phyloP scores from a whole-genome alignment of 176 grass and related monocot species.

The Oryza australiensis region DNA sequence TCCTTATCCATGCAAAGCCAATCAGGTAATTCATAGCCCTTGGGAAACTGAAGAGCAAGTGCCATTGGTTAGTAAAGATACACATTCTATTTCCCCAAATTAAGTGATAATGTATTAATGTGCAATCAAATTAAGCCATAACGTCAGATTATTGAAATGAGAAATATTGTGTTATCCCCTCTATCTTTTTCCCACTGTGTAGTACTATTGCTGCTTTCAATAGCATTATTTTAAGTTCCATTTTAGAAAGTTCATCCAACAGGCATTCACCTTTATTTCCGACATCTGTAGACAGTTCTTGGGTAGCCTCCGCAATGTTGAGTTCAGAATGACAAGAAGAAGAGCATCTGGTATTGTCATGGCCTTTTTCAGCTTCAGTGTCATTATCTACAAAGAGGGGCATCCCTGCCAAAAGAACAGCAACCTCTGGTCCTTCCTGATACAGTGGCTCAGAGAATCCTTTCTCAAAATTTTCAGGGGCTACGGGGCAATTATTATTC shows the following conservation, averaged over 20 bases:
- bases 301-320: conserved; percentile 4
- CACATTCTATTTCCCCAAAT: neutral
- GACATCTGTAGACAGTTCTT: neutral
- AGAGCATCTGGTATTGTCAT: neutral
- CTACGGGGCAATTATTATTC: neutral
- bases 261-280: conserved; percentile 15
- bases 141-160: neutral
- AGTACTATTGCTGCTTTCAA: neutral
- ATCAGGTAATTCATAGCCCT: neutral
- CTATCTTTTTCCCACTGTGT: neutral
- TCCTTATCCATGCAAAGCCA: neutral
- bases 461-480: neutral
- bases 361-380: too few species aligned
- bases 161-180: neutral
- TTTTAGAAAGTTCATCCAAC: neutral
- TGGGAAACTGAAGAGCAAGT: conserved; percentile 11
- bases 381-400: neutral
- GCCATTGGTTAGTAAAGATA: neutral
- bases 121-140: neutral
- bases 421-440: neutral
- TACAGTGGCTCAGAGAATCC: neutral
- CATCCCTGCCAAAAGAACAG: neutral
- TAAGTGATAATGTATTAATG: neutral
- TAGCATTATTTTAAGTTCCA: neutral
- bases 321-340: neutral